These are phyloP conservation scores for Daphne laureola DNA, from an alignment of 441 rosid genomes.

Conservation along the genomic window DNA sequence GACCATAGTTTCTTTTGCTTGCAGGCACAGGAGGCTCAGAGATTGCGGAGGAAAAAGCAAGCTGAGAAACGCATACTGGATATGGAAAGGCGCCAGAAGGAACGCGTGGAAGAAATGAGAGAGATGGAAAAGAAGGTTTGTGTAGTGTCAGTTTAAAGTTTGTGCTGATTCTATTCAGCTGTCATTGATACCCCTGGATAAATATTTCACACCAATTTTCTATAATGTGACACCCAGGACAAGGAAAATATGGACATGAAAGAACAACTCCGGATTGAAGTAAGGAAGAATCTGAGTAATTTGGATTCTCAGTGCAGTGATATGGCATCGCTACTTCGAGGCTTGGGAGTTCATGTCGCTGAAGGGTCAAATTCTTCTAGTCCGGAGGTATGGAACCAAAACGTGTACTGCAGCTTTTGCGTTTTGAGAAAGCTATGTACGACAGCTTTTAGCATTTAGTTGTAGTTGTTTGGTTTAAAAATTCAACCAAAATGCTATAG, in stretches of 20 bases:
- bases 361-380: conserved; percentile 43
- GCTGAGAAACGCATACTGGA: conserved; percentile 62
- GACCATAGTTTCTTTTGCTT: conserved; percentile 10
- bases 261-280: conserved; percentile 56
- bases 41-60: conserved; percentile 57
- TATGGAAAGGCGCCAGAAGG: conserved; percentile 81
- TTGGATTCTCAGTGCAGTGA: conserved; percentile 45
- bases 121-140: conserved; percentile 78
- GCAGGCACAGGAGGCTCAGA: conserved; percentile 70
- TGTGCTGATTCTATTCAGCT: neutral
- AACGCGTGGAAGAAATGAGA: conserved; percentile 81
- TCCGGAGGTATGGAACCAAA: conserved; percentile 39
- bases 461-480: no score
- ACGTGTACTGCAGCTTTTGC: neutral
- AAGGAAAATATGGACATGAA: conserved; percentile 72
- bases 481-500: no score
- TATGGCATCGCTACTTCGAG: conserved; percentile 70
- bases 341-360: conserved; percentile 54
- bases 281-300: conserved; percentile 45
- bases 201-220: conserved; percentile 1
- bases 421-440: no score
- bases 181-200: conserved; percentile 3
- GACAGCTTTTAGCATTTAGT: no score
- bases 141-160: neutral
- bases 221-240: conserved; percentile 36